These are phyloP conservation scores for Hypoxylon sp. DNA, from an alignment of 2,329 filamentous ascomycete genomes.

Conservation along the genomic window DNA sequence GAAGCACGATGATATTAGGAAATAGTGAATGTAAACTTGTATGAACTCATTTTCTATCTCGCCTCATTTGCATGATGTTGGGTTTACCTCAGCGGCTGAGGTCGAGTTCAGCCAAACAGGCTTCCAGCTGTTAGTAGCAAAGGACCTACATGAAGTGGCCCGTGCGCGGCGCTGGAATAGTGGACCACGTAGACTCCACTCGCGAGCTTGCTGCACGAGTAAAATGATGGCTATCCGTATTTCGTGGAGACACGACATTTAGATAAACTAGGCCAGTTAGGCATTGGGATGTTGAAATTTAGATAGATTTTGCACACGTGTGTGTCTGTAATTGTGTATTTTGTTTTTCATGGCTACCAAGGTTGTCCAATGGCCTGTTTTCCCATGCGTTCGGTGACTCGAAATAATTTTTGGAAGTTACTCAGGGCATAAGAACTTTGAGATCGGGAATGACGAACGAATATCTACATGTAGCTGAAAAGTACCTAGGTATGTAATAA, in stretches of 20 bases:
- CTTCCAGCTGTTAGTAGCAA: constrained; percentile 1
- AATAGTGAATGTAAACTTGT: constrained; percentile 2
- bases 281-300: constrained; percentile 10
- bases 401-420: not conserved
- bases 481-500: not conserved
- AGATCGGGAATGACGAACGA: no score
- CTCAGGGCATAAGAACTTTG: not conserved
- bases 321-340: constrained; percentile 1
- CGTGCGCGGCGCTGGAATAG: constrained; percentile 25
- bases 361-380: not conserved
- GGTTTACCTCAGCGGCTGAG: constrained; percentile 24
- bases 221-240: not conserved
- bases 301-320: constrained; percentile 16
- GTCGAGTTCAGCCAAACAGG: constrained; percentile 9
- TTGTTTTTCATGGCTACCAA: not conserved
- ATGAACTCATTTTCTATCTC: constrained; percentile 6
- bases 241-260: constrained; percentile 26
- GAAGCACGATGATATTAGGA: constrained; percentile 4
- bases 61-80: constrained; percentile 16
- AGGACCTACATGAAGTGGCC: constrained; percentile 16
- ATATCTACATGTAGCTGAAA: no score
- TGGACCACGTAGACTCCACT: constrained; percentile 35
- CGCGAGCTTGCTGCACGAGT: not conserved
- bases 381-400: not conserved
- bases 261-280: not conserved